Evolutionary conservation across 345 rosid species (phyloP).

Genomic region (Stellera chamaejasme): DNA sequence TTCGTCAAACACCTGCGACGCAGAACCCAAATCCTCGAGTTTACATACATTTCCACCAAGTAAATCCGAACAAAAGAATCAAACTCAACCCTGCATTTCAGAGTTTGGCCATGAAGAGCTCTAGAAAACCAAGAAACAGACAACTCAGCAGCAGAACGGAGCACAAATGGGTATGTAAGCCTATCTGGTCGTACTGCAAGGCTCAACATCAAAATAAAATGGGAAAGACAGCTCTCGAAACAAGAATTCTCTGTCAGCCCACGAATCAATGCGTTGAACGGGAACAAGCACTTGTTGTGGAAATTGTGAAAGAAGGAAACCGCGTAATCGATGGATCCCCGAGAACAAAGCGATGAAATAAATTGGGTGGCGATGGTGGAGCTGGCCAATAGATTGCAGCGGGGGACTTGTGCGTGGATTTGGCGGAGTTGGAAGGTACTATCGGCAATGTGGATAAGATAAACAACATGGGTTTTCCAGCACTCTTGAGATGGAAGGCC

Average conservation of each 20-base stretch:
- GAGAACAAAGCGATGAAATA: slow-evolving; percentile 40
- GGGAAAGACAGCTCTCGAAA: slow-evolving; percentile 24
- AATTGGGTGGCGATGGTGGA: slow-evolving; percentile 36
- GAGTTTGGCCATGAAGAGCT: slow-evolving; percentile 34
- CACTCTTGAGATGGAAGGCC: slow-evolving; percentile 7
- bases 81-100: slow-evolving; percentile 30
- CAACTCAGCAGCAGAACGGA: slow-evolving; percentile 32
- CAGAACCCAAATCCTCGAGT: slow-evolving; percentile 19
- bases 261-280: slow-evolving; percentile 53
- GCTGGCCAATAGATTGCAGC: slow-evolving; percentile 28
- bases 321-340: slow-evolving; percentile 30
- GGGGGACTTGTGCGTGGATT: slow-evolving; percentile 50
- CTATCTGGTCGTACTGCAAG: slow-evolving; percentile 33
- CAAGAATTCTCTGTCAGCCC: slow-evolving; percentile 35
- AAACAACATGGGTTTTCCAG: slow-evolving; percentile 29
- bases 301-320: slow-evolving; percentile 31
- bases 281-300: slow-evolving; percentile 29
- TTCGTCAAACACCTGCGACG: slow-evolving; percentile 51
- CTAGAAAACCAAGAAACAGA: slow-evolving; percentile 24
- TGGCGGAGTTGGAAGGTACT: slow-evolving; percentile 33
- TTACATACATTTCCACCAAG: slow-evolving; percentile 49
- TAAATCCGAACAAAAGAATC: slow-evolving; percentile 41
- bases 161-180: slow-evolving; percentile 49
- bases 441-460: slow-evolving; percentile 36
- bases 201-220: slow-evolving; percentile 45